phyloP scores from a whole-genome alignment of 495 filamentous ascomycete species.

The Letharia columbiana region DNA sequence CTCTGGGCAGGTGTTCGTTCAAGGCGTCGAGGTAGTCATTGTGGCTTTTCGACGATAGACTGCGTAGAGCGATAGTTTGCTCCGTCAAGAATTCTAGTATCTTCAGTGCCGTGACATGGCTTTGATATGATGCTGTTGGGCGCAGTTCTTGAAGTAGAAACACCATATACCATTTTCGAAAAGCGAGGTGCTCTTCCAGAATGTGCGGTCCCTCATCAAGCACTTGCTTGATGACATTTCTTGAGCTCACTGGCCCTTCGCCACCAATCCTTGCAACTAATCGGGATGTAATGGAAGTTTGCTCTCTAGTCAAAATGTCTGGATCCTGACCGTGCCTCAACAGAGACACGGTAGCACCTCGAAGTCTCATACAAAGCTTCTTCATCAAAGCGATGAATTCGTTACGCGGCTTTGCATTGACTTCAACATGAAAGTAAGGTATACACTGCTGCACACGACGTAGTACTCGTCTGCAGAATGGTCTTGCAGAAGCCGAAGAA shows the following conservation, averaged over 20 bases:
- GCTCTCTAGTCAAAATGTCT: neutral
- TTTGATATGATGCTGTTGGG: constrained; percentile 73
- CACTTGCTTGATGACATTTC: neutral
- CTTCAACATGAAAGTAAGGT: constrained; percentile 63
- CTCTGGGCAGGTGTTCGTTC: constrained; percentile 3
- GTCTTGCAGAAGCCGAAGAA: constrained; percentile 59
- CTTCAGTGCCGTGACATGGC: constrained; percentile 72
- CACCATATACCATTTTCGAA: constrained; percentile 57
- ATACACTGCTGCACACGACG: constrained; percentile 49
- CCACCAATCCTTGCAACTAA: neutral
- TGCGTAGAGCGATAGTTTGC: constrained; percentile 31
- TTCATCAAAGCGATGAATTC: constrained; percentile 61
- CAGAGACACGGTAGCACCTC: constrained; percentile 1
- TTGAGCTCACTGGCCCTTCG: neutral
- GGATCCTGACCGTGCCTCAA: neutral
- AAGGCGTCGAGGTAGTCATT: neutral
- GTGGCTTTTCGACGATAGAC: neutral
- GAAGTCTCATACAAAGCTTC: constrained; percentile 50
- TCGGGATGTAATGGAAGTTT: neutral
- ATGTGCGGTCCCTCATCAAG: neutral
- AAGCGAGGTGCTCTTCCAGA: constrained; percentile 40
- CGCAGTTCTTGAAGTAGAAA: constrained; percentile 66
- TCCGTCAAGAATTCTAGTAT: constrained; percentile 52
- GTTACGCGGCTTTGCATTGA: constrained; percentile 73
- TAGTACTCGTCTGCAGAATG: constrained; percentile 36